phyloP scores from a whole-genome alignment of 345 rosid species.

The Gossypium sturtianum region DNA sequence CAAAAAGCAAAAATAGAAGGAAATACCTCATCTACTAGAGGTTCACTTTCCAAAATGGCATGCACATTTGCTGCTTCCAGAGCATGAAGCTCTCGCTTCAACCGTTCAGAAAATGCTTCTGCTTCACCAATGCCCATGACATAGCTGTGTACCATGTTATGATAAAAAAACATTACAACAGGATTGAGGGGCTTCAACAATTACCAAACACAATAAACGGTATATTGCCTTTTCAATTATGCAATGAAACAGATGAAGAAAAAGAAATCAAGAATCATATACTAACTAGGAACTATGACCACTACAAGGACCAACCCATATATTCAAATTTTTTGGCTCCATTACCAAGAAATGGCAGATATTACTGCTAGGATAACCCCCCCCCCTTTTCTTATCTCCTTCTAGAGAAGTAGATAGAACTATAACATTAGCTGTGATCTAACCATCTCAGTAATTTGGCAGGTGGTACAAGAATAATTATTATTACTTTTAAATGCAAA shows the following conservation, averaged over 20 bases:
- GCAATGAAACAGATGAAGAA: neutral
- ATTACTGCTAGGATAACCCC: neutral
- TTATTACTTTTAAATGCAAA: neutral
- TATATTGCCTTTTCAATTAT: slow-evolving; percentile 3
- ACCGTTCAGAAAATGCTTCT: slow-evolving; percentile 95
- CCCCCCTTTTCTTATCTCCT: neutral
- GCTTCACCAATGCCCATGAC: slow-evolving; percentile 99
- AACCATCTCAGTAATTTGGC: slow-evolving; percentile 1
- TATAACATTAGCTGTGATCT: neutral
- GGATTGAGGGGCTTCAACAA: neutral
- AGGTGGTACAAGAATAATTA: neutral
- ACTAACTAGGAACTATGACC: neutral
- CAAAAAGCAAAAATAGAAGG: slow-evolving; percentile 7
- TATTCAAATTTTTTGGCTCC: neutral
- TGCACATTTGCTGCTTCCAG: slow-evolving; percentile 99
- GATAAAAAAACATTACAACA: slow-evolving; percentile 6
- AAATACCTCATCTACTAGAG: slow-evolving; percentile 79
- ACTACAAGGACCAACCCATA: neutral
- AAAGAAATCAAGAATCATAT: neutral
- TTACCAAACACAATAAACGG: neutral
- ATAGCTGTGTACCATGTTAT: slow-evolving; percentile 48
- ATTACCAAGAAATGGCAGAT: neutral
- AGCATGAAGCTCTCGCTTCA: slow-evolving; percentile 96
- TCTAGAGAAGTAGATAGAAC: neutral
- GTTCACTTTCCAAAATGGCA: slow-evolving; percentile 97